Conservation (phyloP, 1,139 yeast genomes). For the Taiozyma sp. region DNA sequence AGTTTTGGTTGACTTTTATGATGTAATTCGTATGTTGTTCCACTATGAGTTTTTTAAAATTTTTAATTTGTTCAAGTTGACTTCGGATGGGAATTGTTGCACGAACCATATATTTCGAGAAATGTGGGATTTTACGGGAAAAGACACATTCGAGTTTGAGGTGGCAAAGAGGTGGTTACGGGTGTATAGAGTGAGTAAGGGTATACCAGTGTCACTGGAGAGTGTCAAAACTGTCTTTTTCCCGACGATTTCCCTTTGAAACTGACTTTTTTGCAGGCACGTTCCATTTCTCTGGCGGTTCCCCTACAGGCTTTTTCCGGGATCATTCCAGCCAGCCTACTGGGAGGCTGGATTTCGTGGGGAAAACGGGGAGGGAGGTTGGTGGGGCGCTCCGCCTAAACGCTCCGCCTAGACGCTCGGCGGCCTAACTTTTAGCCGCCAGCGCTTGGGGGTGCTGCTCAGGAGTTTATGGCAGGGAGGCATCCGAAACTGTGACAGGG, state of each 20-base stretch:
- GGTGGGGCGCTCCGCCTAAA: too few species aligned
- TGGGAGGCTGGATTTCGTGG: neutral
- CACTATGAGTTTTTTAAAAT: neutral
- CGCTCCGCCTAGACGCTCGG: neutral
- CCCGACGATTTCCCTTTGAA: neutral
- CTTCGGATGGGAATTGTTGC: neutral
- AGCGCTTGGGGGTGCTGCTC: too few species aligned
- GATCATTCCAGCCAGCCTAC: neutral
- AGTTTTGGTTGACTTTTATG: neutral
- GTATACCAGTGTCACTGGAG: neutral
- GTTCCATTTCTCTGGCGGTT: neutral
- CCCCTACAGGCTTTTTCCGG: neutral
- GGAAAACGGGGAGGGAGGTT: neutral
- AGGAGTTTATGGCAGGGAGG: neutral
- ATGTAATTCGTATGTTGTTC: neutral
- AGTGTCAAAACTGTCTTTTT: neutral
- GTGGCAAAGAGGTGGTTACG: neutral
- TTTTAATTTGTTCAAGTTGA: neutral
- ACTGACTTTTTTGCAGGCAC: neutral
- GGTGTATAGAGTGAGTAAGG: neutral
- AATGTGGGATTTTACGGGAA: neutral
- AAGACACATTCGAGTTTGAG: neutral
- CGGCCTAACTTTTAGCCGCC: neutral
- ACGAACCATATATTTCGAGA: neutral
- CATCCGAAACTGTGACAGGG: neutral